Evolutionary conservation across 2,329 filamentous ascomycete genomes (phyloP), one percentile per base, ranked within the genome.

Genomic region (Gaeumannomyces sp.): DNA sequence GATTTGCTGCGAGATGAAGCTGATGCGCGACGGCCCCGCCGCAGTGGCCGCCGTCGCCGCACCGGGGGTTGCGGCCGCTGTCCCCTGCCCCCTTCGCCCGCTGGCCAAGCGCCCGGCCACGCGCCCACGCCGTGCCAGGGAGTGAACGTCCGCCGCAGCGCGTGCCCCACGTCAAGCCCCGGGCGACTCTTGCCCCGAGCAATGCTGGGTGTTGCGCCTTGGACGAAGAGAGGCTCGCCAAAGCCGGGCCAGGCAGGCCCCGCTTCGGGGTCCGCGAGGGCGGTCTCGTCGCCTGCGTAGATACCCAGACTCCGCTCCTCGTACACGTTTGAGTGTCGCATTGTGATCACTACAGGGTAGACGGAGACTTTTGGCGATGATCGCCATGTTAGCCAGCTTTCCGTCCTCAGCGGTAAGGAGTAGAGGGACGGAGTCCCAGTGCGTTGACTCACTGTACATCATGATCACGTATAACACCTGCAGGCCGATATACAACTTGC

Each of bases 271-370:
- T 64, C 64, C 11, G 57, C 11, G 13, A 38, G 4, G 13, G 28
- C 16, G 25, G 22, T 25, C 1, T 60, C 31, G 27, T 75, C 75
- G 29, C 79, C 76, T 58, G 75, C 75, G 66, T 87, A 85, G 38
- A 88, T 83, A 0, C 87, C 87, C 1, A 91, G 77, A 0, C 85
- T 87, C 8, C 86, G 80, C 70, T 91, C 88, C 72, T 91, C 88
- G 71, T 91, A 91, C 35, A 89, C 85, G 70, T 91, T 91, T 56
- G 87, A 89, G 75, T 89, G 86, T 29, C 88, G 83, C 75, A 89
- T 84, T 1, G 83, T 86, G 66, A 89, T 85, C 31, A 84, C 82
- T 28, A 88, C 81, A 0, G 87, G 86, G 66, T 86, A 88, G 2
- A 82, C 84, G 0, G 85, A 85, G 58, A 89, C 61, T 63, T 1